Evolutionary conservation across 2,329 filamentous ascomycete genomes (phyloP).

Genomic region (Colletotrichum orchidophilum): DNA sequence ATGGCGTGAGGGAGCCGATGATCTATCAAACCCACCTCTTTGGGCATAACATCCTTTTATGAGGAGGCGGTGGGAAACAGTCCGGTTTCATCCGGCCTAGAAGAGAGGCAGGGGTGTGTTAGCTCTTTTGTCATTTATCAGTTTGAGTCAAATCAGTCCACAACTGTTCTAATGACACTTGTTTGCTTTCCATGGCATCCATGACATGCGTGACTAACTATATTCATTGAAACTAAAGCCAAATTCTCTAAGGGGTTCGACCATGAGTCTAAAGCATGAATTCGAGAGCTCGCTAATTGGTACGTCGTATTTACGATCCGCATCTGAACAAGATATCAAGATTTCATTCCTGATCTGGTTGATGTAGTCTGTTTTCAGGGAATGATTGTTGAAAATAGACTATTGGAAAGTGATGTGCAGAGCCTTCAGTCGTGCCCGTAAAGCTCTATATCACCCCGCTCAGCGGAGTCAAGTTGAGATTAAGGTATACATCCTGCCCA

Average conservation of each 20-base stretch:
- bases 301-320: neutral
- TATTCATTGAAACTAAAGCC: neutral
- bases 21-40: slow-evolving; percentile 18
- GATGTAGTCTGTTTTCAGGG: too few species aligned
- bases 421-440: too few species aligned
- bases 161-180: neutral
- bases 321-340: too few species aligned
- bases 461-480: too few species aligned
- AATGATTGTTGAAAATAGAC: neutral
- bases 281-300: neutral
- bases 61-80: neutral
- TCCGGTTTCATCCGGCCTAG: neutral
- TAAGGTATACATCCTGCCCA: neutral
- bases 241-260: neutral
- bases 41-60: slow-evolving; percentile 1
- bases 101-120: slow-evolving; percentile 8
- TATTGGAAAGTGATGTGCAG: too few species aligned
- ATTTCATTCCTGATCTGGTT: too few species aligned
- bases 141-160: slow-evolving; percentile 23
- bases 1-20: slow-evolving; percentile 10
- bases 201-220: neutral
- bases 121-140: slow-evolving; percentile 22
- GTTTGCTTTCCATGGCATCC: neutral
- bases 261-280: neutral
- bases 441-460: too few species aligned